Base-by-base conservation (phyloP, 148 eudicot genomes). In the Silene latifolia region DNA sequence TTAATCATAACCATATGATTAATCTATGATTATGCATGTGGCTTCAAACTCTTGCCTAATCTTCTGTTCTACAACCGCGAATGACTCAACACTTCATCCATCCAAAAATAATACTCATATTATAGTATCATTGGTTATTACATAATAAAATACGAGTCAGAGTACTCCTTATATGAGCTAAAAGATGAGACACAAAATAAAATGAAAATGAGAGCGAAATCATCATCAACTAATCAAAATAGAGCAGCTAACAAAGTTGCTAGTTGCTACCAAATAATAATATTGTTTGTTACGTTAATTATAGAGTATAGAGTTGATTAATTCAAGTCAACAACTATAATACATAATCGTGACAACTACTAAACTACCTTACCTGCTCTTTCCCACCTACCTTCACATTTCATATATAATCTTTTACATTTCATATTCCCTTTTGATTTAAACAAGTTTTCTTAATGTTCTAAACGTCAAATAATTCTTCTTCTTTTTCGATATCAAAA, bases 291-390 rank as follows among this genome's bases (percentile, higher is more conserved):
- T 65, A 35, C 9, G 39, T 14, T 21, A 32, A 18, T n/a, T 72
- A 18, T 67, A 13, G 17, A 51, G 17, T 64, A 57, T 47, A 25
- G 15, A 7, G 46, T 47, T 32, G 60, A 67, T 64, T 23, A 66
- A 46, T 76, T 35, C 19, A 48, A 76, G 80, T 76, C 83, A 80
- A 76, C 83, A 67, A 80, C 4, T 51, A 72, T 73, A 53, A 53
- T 53, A 53, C 61, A 51, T 61, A 77, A 78, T 87, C 82, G 85
- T 87, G 90, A 78, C 82, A 85, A 70, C 86, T 86, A 87, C 89
- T 83, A 51, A 85, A 70, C 87, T 84, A 85, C 87, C 79, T 69
- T 73, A 75, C 72, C 76, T 61, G 74, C 75, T 80, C 62, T 39
- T 64, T 27, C 56, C 53, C 39, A 53, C 79, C 74, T 67, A 74